phyloP scores from a whole-genome alignment of 2,329 filamentous ascomycete genomes.

The Metarhizium guizhouense region DNA sequence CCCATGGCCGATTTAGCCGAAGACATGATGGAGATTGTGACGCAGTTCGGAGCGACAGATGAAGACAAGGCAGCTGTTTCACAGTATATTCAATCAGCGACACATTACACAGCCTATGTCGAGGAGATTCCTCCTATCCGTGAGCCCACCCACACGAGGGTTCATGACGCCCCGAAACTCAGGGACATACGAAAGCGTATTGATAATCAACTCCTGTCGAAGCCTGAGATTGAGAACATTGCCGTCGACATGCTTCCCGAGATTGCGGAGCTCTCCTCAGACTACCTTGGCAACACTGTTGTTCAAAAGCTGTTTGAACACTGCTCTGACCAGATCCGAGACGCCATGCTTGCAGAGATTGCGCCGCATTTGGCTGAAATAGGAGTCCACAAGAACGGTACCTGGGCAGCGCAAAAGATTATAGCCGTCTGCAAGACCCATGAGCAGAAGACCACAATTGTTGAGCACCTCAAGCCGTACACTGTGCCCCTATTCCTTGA shows the following conservation, averaged over 20 bases:
- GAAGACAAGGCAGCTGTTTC: constrained; percentile 69
- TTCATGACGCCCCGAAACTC: constrained; percentile 89
- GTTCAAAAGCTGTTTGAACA: constrained; percentile 98
- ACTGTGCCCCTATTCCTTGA: constrained; percentile 89
- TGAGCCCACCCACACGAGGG: constrained; percentile 78
- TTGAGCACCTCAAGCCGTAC: constrained; percentile 76
- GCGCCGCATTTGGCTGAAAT: constrained; percentile 91
- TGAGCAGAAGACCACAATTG: constrained; percentile 73
- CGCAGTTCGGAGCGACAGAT: constrained; percentile 76
- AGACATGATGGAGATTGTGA: constrained; percentile 79
- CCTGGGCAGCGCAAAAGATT: constrained; percentile 98
- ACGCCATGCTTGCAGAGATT: constrained; percentile 84
- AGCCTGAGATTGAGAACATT: constrained; percentile 83
- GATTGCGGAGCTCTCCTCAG: constrained; percentile 87
- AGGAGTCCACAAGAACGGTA: constrained; percentile 97
- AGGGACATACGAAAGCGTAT: constrained; percentile 96
- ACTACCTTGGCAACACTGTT: constrained; percentile 98
- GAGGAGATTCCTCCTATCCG: constrained; percentile 83
- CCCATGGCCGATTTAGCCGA: constrained; percentile 67
- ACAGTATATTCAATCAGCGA: constrained; percentile 64
- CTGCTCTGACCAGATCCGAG: constrained; percentile 82
- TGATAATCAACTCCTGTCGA: constrained; percentile 83
- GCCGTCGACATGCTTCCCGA: constrained; percentile 93
- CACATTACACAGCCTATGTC: constrained; percentile 62
- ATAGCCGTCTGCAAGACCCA: constrained; percentile 90